A percentile compares a stretch with the other conserved stretches of the same genome.
These are phyloP conservation scores for Tetraselmis striata DNA, from an alignment of 139 green algal genomes.

Conservation along the genomic window DNA sequence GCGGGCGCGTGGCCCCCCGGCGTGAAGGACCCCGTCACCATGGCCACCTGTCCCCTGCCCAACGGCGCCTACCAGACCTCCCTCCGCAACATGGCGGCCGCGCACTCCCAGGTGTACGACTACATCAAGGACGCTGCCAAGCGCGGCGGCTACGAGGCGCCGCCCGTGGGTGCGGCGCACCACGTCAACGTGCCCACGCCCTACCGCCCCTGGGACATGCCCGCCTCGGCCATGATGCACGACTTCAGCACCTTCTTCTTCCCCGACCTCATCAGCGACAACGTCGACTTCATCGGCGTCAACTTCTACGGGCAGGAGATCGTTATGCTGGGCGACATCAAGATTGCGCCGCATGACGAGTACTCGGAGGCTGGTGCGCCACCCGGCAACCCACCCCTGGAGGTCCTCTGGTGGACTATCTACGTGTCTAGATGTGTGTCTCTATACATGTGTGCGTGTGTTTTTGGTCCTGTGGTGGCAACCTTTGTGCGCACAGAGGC, in stretches of 20 bases:
- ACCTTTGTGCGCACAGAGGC: too few species aligned
- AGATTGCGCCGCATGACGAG: not conserved
- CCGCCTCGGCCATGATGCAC: not conserved
- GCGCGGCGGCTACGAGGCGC: not conserved
- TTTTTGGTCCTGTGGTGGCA: too few species aligned
- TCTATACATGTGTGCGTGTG: too few species aligned
- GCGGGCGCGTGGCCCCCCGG: constrained; percentile 23
- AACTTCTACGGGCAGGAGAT: constrained; percentile 35
- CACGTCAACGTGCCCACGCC: constrained; percentile 9
- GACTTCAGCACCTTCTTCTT: constrained; percentile 17
- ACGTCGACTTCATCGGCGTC: constrained; percentile 28
- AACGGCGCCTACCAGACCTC: constrained; percentile 3
- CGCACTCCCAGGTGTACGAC: constrained; percentile 15
- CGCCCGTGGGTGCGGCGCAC: constrained; percentile 15
- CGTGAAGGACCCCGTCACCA: not conserved
- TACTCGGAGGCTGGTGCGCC: not conserved
- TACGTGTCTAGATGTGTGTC: too few species aligned
- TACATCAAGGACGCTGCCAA: constrained; percentile 1
- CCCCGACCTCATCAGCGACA: constrained; percentile 19
- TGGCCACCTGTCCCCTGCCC: not conserved
- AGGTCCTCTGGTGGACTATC: too few species aligned
- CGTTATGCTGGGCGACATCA: not conserved
- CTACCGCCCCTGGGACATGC: constrained; percentile 5
- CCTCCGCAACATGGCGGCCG: constrained; percentile 15
- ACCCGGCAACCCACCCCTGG: too few species aligned